phyloP scores from a whole-genome alignment of 1,284 basidiomycete species.

The Ustilago nuda region DNA sequence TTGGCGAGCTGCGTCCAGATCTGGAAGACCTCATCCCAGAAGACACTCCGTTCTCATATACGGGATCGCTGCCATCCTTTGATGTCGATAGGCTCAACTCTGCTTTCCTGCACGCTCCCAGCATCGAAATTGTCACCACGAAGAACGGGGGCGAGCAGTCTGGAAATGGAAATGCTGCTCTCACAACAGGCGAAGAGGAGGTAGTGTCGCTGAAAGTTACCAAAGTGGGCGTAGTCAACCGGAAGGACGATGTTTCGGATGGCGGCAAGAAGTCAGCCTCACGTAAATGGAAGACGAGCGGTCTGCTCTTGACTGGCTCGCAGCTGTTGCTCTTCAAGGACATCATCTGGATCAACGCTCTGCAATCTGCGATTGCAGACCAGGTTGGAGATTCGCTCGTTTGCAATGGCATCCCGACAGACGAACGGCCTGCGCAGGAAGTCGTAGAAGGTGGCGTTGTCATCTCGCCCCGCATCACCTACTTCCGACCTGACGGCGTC shows the following conservation, averaged over 20 bases:
- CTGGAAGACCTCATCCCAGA: conserved; percentile 56
- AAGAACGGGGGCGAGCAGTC: conserved; percentile 24
- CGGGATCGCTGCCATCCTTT: conserved; percentile 42
- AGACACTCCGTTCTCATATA: conserved; percentile 56
- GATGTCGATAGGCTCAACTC: conserved; percentile 50
- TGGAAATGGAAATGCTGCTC: conserved; percentile 8
- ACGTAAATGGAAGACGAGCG: conserved; percentile 90
- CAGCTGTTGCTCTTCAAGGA: conserved; percentile 94
- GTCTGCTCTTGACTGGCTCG: conserved; percentile 86
- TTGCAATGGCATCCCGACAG: conserved; percentile 42
- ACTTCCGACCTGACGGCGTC: conserved; percentile 87
- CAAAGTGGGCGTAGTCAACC: conserved; percentile 83
- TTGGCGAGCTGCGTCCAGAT: conserved; percentile 75
- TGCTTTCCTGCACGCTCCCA: conserved; percentile 56
- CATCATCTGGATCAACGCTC: conserved; percentile 75
- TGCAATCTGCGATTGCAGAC: conserved; percentile 73
- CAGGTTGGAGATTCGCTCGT: conserved; percentile 53
- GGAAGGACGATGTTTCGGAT: conserved; percentile 80
- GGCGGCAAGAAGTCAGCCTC: conserved; percentile 80
- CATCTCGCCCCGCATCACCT: conserved; percentile 73
- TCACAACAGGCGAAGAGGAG: conserved; percentile 26
- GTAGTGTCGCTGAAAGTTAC: conserved; percentile 77
- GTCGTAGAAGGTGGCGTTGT: conserved; percentile 64
- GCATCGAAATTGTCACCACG: conserved; percentile 61
- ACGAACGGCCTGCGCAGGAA: conserved; percentile 12